Evolutionary conservation across 257 asterid species (phyloP), one percentile per base, ranked within the genome.

Genomic region (Perilla frutescens): DNA sequence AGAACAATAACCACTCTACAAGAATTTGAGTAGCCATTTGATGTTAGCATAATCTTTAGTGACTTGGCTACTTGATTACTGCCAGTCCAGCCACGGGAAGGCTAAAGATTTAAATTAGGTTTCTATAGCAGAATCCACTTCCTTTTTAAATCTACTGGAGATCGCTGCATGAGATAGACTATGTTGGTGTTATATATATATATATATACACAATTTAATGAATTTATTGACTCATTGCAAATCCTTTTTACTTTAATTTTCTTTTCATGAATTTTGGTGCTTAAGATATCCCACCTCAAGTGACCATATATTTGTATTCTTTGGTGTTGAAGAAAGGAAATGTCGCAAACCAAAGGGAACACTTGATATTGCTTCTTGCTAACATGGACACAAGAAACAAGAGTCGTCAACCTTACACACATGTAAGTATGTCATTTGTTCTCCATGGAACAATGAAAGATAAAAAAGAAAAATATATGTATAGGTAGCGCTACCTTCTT

Each of bases 321-420:
- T 57, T 81, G 80, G 80, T 80, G 71, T 62, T 89, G 83, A 79
- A 95, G 99, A 92, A 92, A 89, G 98, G 96, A 82, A 95, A 95
- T 77, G 97, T 89, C 59, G 96, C 98, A 43, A 95, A 95, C 85
- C 99, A 95, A 80, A 81, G 99, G 80, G 99, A 95, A 76, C 99
- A 95, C 89, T 84, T 95, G 84, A 89, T 95, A 74, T 81, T 95
- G 88, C 88, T 95, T 77, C 91, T 95, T 74, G 99, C 98, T 70
- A 95, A 95, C 81, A 89, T 92, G 92, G 97, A 90, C 75, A 85
- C 80, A 76, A 85, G 98, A 80, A 82, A 85, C 31, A 87, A 77
- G 86, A 85, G 80, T 81, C 80, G 77, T 62, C 87, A 79, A 31
- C 85, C 76, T 66, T 85, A 86, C 76, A 84, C 74, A 26, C 85